Evolutionary conservation across 768 basidiomycete species (phyloP).

Genomic region (Astraeus odoratus): DNA sequence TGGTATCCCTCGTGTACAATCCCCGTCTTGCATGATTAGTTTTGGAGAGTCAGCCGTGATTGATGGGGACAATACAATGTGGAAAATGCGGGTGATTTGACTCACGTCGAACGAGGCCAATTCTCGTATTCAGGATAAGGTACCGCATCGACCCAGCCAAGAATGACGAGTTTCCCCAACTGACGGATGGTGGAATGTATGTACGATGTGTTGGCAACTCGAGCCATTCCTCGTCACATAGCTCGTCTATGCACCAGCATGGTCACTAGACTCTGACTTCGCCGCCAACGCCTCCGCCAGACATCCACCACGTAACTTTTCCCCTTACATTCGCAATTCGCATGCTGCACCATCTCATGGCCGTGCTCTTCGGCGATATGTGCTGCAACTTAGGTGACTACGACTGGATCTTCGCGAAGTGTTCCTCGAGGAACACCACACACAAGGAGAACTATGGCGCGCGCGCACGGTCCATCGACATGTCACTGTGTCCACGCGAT

Average conservation of each 20-base stretch:
- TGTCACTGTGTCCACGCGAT: conserved; percentile 94
- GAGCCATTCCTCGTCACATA: no score
- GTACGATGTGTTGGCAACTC: no score
- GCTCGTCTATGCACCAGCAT: no score
- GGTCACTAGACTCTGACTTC: conserved; percentile 44
- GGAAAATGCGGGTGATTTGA: no score
- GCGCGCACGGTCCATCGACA: conserved; percentile 87
- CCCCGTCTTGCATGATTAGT: conserved; percentile 94
- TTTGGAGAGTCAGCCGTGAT: no score
- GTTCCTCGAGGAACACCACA: conserved; percentile 88
- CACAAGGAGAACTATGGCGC: conserved; percentile 87
- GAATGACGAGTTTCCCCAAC: no score
- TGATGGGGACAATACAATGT: no score
- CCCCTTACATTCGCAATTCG: conserved; percentile 90
- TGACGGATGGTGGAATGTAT: no score
- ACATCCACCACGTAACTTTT: conserved; percentile 70
- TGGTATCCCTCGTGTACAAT: conserved; percentile 98
- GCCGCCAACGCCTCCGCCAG: conserved; percentile 73
- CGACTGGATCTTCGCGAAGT: conserved; percentile 51
- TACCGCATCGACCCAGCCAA: no score
- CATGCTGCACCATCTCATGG: conserved; percentile 82
- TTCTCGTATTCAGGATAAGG: no score
- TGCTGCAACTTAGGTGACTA: conserved; percentile 48
- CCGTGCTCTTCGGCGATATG: conserved; percentile 61
- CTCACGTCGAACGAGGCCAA: no score